phyloP scores from a whole-genome alignment of 371 early-diverging fungal species.

The Mortierella polycephala region DNA sequence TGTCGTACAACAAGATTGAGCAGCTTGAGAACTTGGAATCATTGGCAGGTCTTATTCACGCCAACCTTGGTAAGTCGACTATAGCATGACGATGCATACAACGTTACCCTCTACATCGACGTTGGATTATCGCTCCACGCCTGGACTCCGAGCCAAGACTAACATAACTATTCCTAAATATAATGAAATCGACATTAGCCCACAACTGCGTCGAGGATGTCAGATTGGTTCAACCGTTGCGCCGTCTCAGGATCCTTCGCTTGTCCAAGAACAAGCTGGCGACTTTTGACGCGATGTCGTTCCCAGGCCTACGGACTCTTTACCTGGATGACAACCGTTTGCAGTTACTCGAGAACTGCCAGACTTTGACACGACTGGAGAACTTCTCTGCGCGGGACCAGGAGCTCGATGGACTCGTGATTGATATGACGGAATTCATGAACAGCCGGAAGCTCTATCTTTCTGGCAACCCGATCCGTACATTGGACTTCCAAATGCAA shows the following conservation, averaged over 20 bases:
- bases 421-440: constrained; percentile 60
- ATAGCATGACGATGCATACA: neutral
- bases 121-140: too few relatives aligned
- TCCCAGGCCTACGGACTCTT: constrained; percentile 62
- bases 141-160: too few relatives aligned
- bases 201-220: constrained; percentile 63
- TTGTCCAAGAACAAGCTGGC: constrained; percentile 62
- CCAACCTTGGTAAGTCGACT: constrained; percentile 56
- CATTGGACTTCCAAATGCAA: constrained; percentile 54
- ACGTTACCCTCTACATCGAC: too few relatives aligned
- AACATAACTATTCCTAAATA: neutral
- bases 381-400: constrained; percentile 68
- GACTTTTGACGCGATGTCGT: constrained; percentile 58
- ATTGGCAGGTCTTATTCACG: constrained; percentile 51
- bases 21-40: constrained; percentile 59
- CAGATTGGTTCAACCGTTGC: constrained; percentile 54
- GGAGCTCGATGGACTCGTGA: constrained; percentile 59
- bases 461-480: constrained; percentile 60
- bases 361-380: constrained; percentile 54
- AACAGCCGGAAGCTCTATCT: constrained; percentile 63
- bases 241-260: constrained; percentile 56
- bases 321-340: constrained; percentile 68
- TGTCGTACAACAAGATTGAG: constrained; percentile 64
- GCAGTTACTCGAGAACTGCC: constrained; percentile 56
- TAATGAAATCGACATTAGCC: constrained; percentile 35